Evolutionary conservation across 805 yeast genomes (phyloP).

Genomic region (Blastobotrys peoriensis): DNA sequence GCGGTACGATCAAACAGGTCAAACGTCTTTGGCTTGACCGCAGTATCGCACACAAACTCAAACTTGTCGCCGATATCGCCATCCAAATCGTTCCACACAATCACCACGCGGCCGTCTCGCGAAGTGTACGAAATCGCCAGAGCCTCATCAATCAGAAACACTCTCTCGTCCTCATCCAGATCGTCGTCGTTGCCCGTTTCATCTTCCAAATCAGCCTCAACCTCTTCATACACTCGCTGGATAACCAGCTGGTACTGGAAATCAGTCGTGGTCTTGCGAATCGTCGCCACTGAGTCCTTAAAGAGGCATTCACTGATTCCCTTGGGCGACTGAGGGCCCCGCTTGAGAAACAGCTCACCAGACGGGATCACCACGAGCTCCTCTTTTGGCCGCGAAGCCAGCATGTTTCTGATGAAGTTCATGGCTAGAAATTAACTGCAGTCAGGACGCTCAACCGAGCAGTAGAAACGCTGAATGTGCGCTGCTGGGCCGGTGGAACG

Average conservation of each 20-base stretch:
- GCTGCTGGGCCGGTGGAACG: too few relatives aligned
- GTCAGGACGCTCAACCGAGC: too few relatives aligned
- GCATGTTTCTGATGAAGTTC: slow-evolving; percentile 25
- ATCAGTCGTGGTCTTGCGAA: slow-evolving; percentile 61
- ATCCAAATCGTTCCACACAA: slow-evolving; percentile 74
- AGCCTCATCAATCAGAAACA: slow-evolving; percentile 57
- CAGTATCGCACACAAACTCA: slow-evolving; percentile 68
- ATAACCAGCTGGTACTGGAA: slow-evolving; percentile 66
- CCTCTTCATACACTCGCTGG: slow-evolving; percentile 62
- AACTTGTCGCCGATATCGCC: slow-evolving; percentile 86
- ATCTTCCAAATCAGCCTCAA: slow-evolving; percentile 48
- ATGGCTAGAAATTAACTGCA: too few relatives aligned
- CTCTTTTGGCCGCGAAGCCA: slow-evolving; percentile 26
- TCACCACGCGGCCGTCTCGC: slow-evolving; percentile 50
- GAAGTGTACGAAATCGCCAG: slow-evolving; percentile 50
- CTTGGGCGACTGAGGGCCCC: slow-evolving; percentile 77
- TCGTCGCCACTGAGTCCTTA: slow-evolving; percentile 69
- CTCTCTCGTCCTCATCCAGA: slow-evolving; percentile 58
- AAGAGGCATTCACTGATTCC: slow-evolving; percentile 69
- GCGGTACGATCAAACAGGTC: slow-evolving; percentile 58
- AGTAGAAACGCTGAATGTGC: too few relatives aligned
- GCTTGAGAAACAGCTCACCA: slow-evolving; percentile 68
- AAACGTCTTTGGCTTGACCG: slow-evolving; percentile 40
- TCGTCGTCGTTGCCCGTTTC: slow-evolving; percentile 37
- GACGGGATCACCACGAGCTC: slow-evolving; percentile 67